Evolutionary conservation across 441 rosid species (phyloP).

Genomic region (Aquilaria agallochum): DNA sequence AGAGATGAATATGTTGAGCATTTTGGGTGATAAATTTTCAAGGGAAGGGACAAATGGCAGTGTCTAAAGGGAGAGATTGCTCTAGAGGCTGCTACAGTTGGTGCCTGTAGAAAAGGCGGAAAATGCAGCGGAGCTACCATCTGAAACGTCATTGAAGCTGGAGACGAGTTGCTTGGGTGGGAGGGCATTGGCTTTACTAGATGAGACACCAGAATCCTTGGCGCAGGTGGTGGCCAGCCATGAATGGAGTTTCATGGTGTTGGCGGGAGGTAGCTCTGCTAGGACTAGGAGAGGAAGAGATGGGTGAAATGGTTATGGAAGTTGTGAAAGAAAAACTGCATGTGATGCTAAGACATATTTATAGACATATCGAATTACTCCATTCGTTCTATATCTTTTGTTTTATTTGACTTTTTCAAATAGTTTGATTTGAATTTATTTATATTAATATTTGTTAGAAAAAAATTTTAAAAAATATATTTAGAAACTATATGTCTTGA

Average conservation of each 20-base stretch:
- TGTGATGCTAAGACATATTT: no score
- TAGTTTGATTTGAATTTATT: no score
- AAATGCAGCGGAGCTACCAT: conserved; percentile 22
- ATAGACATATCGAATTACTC: no score
- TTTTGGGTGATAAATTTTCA: conserved; percentile 40
- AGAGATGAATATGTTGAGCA: conserved; percentile 36
- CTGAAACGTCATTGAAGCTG: conserved; percentile 14
- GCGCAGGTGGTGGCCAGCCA: conserved; percentile 34
- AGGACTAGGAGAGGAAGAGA: background rate
- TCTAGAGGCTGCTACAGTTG: conserved; percentile 49
- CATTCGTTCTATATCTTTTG: no score
- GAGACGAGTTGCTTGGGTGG: conserved; percentile 20
- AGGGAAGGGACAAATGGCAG: conserved; percentile 84
- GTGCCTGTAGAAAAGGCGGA: conserved; percentile 22
- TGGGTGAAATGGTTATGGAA: background rate
- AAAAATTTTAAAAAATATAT: no score
- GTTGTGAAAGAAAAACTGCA: no score
- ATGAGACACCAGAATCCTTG: conserved; percentile 20
- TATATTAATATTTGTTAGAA: no score
- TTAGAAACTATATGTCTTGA: no score
- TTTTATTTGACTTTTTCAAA: no score
- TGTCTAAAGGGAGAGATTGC: conserved; percentile 72
- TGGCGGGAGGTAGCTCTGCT: background rate
- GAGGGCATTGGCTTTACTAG: conserved; percentile 10
- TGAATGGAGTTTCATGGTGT: conserved; percentile 42